Conservation (phyloP, 2,329 filamentous ascomycete species). For the Paramyrothecium roridum region DNA sequence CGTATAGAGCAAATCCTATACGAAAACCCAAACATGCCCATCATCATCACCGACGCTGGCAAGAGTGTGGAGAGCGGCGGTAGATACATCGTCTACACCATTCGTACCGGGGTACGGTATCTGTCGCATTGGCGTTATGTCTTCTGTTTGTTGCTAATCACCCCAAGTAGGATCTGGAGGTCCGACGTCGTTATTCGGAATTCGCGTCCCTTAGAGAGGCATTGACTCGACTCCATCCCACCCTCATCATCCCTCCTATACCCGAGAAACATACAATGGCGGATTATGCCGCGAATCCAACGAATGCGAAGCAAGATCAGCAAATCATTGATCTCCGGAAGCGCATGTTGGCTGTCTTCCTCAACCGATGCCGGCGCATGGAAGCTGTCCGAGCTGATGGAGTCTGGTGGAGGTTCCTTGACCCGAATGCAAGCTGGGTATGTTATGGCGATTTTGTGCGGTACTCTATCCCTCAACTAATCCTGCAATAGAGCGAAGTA, state of each 20-base stretch:
- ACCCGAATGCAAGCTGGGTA: slow-evolving; percentile 99
- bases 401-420: slow-evolving; percentile 96
- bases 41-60: slow-evolving; percentile 89
- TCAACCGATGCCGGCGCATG: slow-evolving; percentile 93
- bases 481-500: slow-evolving; percentile 72
- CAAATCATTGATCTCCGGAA: slow-evolving; percentile 96
- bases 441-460: slow-evolving; percentile 8
- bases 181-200: slow-evolving; percentile 92
- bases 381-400: slow-evolving; percentile 87
- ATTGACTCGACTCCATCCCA: slow-evolving; percentile 87
- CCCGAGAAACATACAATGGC: slow-evolving; percentile 99
- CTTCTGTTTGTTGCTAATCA: slow-evolving; percentile 3
- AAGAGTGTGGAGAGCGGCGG: slow-evolving; percentile 92
- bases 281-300: slow-evolving; percentile 96
- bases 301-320: slow-evolving; percentile 94
- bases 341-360: slow-evolving; percentile 92
- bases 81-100: slow-evolving; percentile 95
- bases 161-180: slow-evolving; percentile 78
- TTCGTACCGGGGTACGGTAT: slow-evolving; percentile 77
- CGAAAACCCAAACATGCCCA: slow-evolving; percentile 85
- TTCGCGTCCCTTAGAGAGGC: slow-evolving; percentile 89
- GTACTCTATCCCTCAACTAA: slow-evolving; percentile 13
- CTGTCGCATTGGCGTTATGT: not conserved
- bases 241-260: slow-evolving; percentile 92
- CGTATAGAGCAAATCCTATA: slow-evolving; percentile 97